These are phyloP conservation scores for Tulasnella calospora DNA, from an alignment of 768 basidiomycete species.

Conservation along the genomic window DNA sequence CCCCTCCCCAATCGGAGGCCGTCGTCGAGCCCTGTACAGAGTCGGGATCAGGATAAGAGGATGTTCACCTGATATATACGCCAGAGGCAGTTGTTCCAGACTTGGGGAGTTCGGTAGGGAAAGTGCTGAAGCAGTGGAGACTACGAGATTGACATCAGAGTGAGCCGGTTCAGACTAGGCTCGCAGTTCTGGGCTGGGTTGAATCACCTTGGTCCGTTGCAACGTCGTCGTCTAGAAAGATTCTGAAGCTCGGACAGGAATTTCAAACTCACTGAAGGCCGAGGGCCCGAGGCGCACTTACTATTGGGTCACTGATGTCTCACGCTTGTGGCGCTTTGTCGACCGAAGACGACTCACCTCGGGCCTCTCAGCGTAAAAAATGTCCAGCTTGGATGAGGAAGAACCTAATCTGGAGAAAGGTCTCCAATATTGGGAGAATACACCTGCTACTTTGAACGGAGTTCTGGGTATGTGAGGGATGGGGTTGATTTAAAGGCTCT, in stretches of 20 bases:
- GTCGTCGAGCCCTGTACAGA: neutral
- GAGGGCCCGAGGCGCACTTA: neutral
- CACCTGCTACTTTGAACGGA: slow-evolving; percentile 78
- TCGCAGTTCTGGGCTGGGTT: neutral
- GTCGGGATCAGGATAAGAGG: neutral
- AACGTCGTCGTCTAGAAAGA: too few species aligned
- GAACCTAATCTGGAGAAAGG: slow-evolving; percentile 64
- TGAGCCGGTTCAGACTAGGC: too few species aligned
- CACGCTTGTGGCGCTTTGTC: neutral
- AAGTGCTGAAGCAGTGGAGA: neutral
- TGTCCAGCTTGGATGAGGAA: neutral
- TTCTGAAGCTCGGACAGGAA: neutral
- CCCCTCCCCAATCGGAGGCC: neutral
- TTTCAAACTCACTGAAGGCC: neutral
- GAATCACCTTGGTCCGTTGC: too few species aligned
- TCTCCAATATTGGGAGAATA: slow-evolving; percentile 78
- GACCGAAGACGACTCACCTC: neutral
- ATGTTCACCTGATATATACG: neutral
- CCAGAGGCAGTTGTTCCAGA: neutral
- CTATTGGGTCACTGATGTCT: neutral
- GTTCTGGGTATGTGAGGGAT: slow-evolving; percentile 59
- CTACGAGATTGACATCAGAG: neutral
- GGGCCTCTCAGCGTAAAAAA: neutral
- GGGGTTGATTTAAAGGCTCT: slow-evolving; percentile 38
- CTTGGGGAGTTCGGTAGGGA: neutral